Evolutionary conservation across 2,329 filamentous ascomycete species (phyloP).

Genomic region (Epichloe bromicola): DNA sequence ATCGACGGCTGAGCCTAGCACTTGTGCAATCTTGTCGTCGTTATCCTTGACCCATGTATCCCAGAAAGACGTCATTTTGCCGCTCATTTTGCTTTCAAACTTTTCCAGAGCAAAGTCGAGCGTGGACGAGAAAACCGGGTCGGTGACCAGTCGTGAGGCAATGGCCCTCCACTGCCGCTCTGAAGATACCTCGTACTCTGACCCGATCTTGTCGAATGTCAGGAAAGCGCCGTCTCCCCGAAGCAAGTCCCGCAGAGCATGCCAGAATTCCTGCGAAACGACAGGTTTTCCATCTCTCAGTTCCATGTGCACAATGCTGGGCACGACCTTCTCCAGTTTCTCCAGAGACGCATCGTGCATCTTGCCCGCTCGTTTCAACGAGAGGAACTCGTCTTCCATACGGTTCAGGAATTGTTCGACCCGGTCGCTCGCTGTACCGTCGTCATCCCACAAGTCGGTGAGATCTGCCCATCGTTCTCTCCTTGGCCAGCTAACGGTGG

Average conservation of each 20-base stretch:
- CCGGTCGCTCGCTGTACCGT: conserved; percentile 9
- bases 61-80: conserved; percentile 30
- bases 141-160: conserved; percentile 26
- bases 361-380: conserved; percentile 17
- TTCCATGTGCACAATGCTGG: conserved; percentile 42
- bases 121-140: conserved; percentile 16
- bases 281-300: conserved; percentile 36
- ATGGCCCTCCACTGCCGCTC: conserved; percentile 36
- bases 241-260: conserved; percentile 45
- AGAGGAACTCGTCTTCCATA: conserved; percentile 18
- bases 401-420: conserved; percentile 13
- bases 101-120: conserved; percentile 15
- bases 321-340: conserved; percentile 37
- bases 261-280: conserved; percentile 53
- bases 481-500: conserved; percentile 16
- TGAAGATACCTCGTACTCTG: conserved; percentile 27
- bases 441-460: conserved; percentile 8
- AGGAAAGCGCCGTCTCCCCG: conserved; percentile 33
- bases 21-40: conserved; percentile 22
- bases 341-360: conserved; percentile 26
- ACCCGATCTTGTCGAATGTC: conserved; percentile 27
- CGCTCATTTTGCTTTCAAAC: conserved; percentile 15
- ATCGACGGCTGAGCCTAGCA: conserved; percentile 18
- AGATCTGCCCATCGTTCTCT: conserved; percentile 11
- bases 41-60: conserved; percentile 40